phyloP scores from a whole-genome alignment of 148 eudicot species.

The Tetragonia tetragonoides region DNA sequence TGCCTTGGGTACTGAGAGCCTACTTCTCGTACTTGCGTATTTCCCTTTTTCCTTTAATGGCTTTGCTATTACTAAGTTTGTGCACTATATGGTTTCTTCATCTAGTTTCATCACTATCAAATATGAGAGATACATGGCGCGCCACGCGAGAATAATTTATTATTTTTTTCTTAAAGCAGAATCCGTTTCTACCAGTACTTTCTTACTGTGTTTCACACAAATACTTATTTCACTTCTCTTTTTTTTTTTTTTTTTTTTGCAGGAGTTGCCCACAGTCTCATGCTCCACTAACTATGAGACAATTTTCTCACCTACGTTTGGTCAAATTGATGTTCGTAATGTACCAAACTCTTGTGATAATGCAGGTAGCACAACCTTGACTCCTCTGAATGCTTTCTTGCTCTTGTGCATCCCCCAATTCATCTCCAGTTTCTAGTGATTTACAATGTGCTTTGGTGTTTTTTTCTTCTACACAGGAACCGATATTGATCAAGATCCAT shows the following conservation, averaged over 20 bases:
- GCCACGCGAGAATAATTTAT: not conserved
- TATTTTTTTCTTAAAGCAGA: not conserved
- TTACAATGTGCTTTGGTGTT: not conserved
- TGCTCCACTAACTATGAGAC: constrained; percentile 55
- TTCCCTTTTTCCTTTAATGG: not conserved
- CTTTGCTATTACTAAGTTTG: not conserved
- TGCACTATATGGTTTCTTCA: not conserved
- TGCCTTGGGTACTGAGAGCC: not conserved
- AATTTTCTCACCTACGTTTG: constrained; percentile 59
- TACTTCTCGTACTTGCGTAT: not conserved
- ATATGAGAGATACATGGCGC: not conserved
- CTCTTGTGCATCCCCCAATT: not conserved
- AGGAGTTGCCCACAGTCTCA: constrained; percentile 51
- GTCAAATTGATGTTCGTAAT: constrained; percentile 36
- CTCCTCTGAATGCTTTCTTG: not conserved
- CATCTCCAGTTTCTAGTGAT: not conserved
- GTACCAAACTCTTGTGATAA: constrained; percentile 24
- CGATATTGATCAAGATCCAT: constrained; percentile 27
- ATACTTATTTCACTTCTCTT: not conserved
- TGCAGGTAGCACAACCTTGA: constrained; percentile 44
- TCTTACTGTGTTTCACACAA: not conserved
- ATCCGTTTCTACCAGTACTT: not conserved
- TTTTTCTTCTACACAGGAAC: constrained; percentile 26
- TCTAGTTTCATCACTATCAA: not conserved
- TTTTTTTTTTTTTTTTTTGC: constrained; percentile 20